Conservation (phyloP, 345 rosid species). For the Citrus maxima region DNA sequence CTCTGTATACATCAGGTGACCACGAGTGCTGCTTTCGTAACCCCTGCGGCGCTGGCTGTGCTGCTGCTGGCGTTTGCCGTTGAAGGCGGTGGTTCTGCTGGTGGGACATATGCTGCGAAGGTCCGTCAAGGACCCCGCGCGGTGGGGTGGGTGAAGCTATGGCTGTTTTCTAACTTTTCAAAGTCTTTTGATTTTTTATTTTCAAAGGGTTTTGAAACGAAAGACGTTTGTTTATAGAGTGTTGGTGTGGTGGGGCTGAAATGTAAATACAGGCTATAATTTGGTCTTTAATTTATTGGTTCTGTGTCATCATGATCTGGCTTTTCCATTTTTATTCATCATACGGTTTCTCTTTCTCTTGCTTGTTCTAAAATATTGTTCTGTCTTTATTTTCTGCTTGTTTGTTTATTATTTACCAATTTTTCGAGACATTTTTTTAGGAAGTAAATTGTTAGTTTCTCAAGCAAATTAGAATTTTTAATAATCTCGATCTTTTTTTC, state of each 20-base stretch:
- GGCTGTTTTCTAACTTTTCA: conserved; percentile 21
- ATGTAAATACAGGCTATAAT: conserved; percentile 9
- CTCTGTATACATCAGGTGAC: conserved; percentile 85
- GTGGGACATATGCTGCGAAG: conserved; percentile 23
- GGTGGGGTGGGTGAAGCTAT: conserved; percentile 32
- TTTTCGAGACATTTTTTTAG: no score
- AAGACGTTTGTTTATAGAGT: conserved; percentile 10
- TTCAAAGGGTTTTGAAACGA: not conserved
- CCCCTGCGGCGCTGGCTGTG: conserved; percentile 11
- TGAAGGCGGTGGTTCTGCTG: not conserved
- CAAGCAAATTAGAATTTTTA: not conserved
- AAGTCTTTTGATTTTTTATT: not conserved
- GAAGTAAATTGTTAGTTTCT: not conserved
- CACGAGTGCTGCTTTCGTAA: conserved; percentile 75
- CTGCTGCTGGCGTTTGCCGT: conserved; percentile 1
- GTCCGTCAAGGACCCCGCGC: conserved; percentile 38
- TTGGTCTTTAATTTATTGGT: not conserved
- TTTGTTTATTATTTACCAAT: no score
- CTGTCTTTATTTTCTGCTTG: no score
- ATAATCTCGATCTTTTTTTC: not conserved
- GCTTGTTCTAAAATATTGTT: not conserved
- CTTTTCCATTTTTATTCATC: conserved; percentile 6
- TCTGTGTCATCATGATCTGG: conserved; percentile 17
- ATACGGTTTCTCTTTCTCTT: not conserved
- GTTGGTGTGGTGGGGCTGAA: conserved; percentile 28